A percentile compares a stretch with the other conserved stretches of the same genome.
Conservation (phyloP, 352 stramenopile genomes). For the Phytophthora europaea region DNA sequence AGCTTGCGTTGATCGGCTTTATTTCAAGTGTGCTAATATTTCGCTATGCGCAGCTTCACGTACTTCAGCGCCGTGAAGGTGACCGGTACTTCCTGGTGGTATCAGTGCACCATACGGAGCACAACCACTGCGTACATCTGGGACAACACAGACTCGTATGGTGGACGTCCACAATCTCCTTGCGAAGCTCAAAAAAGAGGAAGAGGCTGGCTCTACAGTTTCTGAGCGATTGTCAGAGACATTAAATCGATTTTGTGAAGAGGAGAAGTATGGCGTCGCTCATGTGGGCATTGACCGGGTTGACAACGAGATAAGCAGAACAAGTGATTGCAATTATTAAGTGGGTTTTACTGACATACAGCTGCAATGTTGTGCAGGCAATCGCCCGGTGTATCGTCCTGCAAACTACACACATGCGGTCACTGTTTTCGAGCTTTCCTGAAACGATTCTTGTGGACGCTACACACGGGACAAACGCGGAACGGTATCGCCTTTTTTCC, state of each 20-base stretch:
- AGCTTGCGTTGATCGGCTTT: neutral
- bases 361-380: neutral
- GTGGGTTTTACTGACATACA: no score
- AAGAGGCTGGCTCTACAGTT: no score
- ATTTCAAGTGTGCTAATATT: neutral
- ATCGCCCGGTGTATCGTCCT: neutral
- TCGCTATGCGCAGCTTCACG: neutral
- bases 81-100: no score
- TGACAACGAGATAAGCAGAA: no score
- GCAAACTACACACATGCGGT: neutral
- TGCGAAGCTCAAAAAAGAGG: neutral
- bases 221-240: no score
- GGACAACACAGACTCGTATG: no score
- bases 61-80: no score
- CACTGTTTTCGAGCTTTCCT: neutral
- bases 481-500: neutral
- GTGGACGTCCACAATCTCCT: no score
- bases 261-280: neutral
- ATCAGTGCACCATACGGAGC: no score
- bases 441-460: neutral
- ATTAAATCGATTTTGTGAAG: no score
- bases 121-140: no score
- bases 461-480: neutral
- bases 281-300: neutral
- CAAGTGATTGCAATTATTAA: neutral